Evolutionary conservation across 2,329 filamentous ascomycete genomes (phyloP), one percentile per base, ranked within the genome.

Genomic region (Lachnellula hyalina): DNA sequence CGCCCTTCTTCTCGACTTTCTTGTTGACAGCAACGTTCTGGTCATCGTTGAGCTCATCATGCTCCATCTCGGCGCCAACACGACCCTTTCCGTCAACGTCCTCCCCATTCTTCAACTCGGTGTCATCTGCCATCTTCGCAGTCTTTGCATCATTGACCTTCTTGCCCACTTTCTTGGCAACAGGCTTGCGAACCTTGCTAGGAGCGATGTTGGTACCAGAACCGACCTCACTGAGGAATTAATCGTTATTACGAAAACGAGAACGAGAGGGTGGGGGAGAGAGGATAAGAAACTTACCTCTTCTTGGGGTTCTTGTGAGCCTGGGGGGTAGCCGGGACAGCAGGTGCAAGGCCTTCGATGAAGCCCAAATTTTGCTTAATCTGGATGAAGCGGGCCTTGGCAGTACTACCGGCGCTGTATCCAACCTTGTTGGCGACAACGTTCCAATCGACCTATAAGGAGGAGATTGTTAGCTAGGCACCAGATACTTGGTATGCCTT

Each of bases 341-440:
- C 2, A 21, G 21, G 3, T 21, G 21, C 21, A 21, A 21, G 21
- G n/a, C n/a, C n/a, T 11, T 51, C 52, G 9, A 11, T 47, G 21
- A 35, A 50, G 3, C 73, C 72, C 0, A 76, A 68, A 66, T 78
- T 77, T 46, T 70, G 68, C 65, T 75, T 79, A 56, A 81, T 73
- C 56, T 81, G 77, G 3, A 75, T 72, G 54, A 75, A 81, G 46
- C 78, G 75, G 40, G 74, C 72, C 71, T 76, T 54, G 40, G 78
- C 78, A 3, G 74, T 72, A 8, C 69, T 68, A 0, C 69, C 74
- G 38, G 73, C 78, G 56, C 77, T 77, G 70, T 77, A 75, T 8
- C 71, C 69, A 12, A 69, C 64, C 12, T 74, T 72, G 0, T 49
- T 32, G 1, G 78, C 77, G 2, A 81, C 74, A 4, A 62, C 65